Percentiles rank a stretch among this genome's conserved stretches.
Conservation (phyloP, 2,329 filamentous ascomycete species). For the Calonectria crousiana region DNA sequence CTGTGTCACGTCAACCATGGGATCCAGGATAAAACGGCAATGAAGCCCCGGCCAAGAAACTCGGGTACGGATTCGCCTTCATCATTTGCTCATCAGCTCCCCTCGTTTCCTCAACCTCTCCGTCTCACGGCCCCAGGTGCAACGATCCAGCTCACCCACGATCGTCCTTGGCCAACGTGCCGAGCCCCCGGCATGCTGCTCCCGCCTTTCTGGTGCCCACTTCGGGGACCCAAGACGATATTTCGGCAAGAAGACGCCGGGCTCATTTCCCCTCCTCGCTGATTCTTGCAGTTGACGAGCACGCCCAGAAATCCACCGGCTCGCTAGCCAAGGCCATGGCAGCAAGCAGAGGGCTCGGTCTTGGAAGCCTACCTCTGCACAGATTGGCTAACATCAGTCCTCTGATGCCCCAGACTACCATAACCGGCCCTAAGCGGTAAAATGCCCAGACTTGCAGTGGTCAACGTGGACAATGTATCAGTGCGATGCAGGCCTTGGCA, state of each 20-base stretch:
- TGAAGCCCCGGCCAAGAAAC: conserved; percentile 17
- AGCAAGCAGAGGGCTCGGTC: conserved; percentile 38
- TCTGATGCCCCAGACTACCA: conserved; percentile 26
- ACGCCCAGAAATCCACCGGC: conserved; percentile 37
- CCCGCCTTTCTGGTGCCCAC: conserved; percentile 7
- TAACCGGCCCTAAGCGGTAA: conserved; percentile 19
- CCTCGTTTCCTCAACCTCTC: neutral
- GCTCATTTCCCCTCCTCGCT: conserved; percentile 37
- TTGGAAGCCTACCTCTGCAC: conserved; percentile 27
- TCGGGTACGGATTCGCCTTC: conserved; percentile 3
- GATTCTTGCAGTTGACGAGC: conserved; percentile 28
- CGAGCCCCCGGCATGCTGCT: conserved; percentile 33
- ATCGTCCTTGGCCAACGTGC: conserved; percentile 8
- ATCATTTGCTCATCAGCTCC: neutral
- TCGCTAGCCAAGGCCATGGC: conserved; percentile 44
- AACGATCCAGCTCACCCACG: conserved; percentile 4
- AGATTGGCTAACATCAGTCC: conserved; percentile 34
- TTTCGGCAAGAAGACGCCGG: conserved; percentile 41
- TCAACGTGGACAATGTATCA: conserved; percentile 46
- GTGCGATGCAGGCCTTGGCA: conserved; percentile 45
- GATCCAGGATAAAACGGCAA: conserved; percentile 8
- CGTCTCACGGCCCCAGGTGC: conserved; percentile 11
- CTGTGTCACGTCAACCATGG: conserved; percentile 2
- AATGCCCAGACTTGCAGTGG: conserved; percentile 43
- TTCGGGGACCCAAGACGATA: conserved; percentile 39